A percentile compares a stretch with the other conserved stretches of the same genome.
Conservation (phyloP, 208 protist species). For the Trypanosoma vivax region DNA sequence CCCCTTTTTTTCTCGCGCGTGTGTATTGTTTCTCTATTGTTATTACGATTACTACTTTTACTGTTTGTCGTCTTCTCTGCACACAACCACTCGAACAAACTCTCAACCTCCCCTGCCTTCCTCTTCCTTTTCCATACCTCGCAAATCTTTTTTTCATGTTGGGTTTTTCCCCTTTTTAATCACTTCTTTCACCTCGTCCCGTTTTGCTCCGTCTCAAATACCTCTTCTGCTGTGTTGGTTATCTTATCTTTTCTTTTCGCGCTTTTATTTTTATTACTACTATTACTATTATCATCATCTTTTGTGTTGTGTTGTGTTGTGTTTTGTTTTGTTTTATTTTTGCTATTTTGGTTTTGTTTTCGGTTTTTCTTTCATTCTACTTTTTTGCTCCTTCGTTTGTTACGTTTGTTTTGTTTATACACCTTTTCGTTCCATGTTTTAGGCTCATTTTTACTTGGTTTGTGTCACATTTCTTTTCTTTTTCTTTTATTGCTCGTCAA, state of each 20-base stretch:
- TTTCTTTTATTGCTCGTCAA: no score
- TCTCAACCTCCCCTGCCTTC: no score
- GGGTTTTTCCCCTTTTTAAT: conserved; percentile 4
- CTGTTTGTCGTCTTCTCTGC: no score
- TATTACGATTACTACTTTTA: no score
- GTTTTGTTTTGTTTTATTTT: background rate
- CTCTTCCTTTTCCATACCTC: background rate
- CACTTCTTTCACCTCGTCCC: no score
- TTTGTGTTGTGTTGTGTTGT: background rate
- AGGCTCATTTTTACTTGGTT: no score
- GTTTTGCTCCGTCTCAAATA: conserved; percentile 1
- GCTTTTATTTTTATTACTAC: conserved; percentile 1
- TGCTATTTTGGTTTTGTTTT: conserved; percentile 2
- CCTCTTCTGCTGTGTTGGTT: background rate
- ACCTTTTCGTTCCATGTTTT: background rate
- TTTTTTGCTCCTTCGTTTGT: background rate
- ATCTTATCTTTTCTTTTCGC: background rate
- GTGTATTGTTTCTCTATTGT: no score
- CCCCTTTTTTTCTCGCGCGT: no score
- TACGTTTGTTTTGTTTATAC: background rate
- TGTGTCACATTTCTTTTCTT: no score
- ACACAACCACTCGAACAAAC: no score
- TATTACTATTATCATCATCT: conserved; percentile 4
- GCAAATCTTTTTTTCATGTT: background rate
- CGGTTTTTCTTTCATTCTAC: conserved; percentile 1